These are phyloP conservation scores for Dactylellina drechsleri DNA, from an alignment of 2,329 filamentous ascomycete species.

Conservation along the genomic window DNA sequence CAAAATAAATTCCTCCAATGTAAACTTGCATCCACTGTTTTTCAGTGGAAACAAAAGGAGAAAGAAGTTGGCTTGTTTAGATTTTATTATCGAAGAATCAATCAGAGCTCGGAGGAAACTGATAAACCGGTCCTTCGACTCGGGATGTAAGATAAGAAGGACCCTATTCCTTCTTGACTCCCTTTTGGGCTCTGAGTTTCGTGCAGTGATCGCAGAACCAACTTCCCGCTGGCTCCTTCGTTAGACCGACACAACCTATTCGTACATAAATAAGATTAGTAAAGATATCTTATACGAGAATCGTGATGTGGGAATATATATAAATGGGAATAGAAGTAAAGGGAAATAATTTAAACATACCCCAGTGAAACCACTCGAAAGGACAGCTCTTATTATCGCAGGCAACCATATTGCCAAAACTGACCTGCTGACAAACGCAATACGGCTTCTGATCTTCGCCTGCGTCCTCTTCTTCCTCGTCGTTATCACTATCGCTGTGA, in stretches of 20 bases:
- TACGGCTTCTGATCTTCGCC: constrained; percentile 80
- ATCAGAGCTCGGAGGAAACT: constrained; percentile 3
- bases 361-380: constrained; percentile 82
- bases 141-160: constrained; percentile 37
- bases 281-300: background rate
- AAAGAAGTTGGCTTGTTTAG: background rate
- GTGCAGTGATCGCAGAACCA: constrained; percentile 55
- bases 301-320: background rate
- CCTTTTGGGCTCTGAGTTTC: constrained; percentile 45
- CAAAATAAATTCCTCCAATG: too few species aligned
- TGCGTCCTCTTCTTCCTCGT: constrained; percentile 75
- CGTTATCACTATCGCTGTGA: constrained; percentile 52
- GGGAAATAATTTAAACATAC: constrained; percentile 17
- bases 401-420: constrained; percentile 87
- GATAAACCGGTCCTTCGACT: constrained; percentile 43
- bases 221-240: constrained; percentile 49
- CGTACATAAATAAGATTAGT: background rate
- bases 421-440: constrained; percentile 83
- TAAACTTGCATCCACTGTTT: background rate
- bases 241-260: constrained; percentile 50
- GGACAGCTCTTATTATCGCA: constrained; percentile 85
- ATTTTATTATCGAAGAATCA: background rate
- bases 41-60: background rate
- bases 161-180: constrained; percentile 54
- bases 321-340: background rate